Conservation (phyloP, 345 rosid genomes). For the Populus simonii region DNA sequence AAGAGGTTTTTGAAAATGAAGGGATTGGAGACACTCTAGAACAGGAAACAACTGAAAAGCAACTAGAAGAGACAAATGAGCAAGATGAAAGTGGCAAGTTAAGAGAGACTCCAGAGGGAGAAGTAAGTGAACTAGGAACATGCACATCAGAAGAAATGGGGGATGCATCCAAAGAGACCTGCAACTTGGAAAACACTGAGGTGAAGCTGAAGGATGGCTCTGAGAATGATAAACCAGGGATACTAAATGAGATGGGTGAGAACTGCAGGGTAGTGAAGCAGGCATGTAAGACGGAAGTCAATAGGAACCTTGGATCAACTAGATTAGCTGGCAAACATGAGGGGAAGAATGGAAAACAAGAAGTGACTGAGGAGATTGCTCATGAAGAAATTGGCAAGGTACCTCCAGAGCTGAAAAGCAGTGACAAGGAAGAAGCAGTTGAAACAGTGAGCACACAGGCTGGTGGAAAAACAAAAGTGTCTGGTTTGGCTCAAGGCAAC, state of each 20-base stretch:
- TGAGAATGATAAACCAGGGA: slow-evolving; percentile 13
- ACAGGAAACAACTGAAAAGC: slow-evolving; percentile 12
- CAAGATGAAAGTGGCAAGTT: slow-evolving; percentile 19
- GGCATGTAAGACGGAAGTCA: slow-evolving; percentile 20
- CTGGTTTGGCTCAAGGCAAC: slow-evolving; percentile 16
- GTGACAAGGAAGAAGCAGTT: slow-evolving; percentile 31
- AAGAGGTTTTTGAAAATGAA: slow-evolving; percentile 31
- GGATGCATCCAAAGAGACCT: slow-evolving; percentile 14
- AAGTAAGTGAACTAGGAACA: slow-evolving; percentile 38
- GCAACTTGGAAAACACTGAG: slow-evolving; percentile 17
- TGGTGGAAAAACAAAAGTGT: slow-evolving; percentile 19
- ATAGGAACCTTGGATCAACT: slow-evolving; percentile 22
- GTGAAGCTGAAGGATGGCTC: background rate
- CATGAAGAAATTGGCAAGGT: slow-evolving; percentile 26
- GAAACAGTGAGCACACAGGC: slow-evolving; percentile 2
- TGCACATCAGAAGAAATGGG: slow-evolving; percentile 14
- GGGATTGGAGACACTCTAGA: slow-evolving; percentile 26
- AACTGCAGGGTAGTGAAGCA: slow-evolving; percentile 15
- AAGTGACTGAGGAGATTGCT: slow-evolving; percentile 25
- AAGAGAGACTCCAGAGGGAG: slow-evolving; percentile 36
- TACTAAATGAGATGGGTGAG: slow-evolving; percentile 13
- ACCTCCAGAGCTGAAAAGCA: slow-evolving; percentile 17
- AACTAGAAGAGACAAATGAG: slow-evolving; percentile 8
- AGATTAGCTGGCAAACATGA: slow-evolving; percentile 27
- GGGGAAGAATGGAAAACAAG: slow-evolving; percentile 22